A percentile compares a stretch with the other conserved stretches of the same genome.
phyloP scores from a whole-genome alignment of 148 eudicot genomes.

The Persicaria tinctoria region DNA sequence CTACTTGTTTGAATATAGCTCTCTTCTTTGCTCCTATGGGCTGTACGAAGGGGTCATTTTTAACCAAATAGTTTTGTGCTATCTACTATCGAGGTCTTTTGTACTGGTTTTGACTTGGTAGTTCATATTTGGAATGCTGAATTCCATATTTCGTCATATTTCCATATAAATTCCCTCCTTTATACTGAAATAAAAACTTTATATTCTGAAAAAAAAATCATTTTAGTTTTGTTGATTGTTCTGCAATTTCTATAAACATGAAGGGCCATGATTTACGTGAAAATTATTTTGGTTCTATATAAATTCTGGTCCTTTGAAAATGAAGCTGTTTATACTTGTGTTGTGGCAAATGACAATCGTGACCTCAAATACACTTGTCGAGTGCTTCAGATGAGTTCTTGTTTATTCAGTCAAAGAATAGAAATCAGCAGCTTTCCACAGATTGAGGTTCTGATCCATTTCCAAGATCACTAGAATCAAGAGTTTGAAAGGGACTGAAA shows the following conservation, averaged over 20 bases:
- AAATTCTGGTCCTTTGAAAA: not conserved
- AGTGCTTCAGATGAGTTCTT: not conserved
- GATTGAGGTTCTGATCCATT: not conserved
- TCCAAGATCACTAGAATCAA: not conserved
- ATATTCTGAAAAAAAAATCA: not conserved
- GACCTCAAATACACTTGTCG: not conserved
- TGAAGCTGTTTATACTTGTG: not conserved
- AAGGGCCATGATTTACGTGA: not conserved
- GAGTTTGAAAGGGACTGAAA: not conserved
- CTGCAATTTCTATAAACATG: not conserved
- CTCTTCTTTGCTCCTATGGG: not conserved
- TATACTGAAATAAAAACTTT: not conserved
- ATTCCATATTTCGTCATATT: not conserved
- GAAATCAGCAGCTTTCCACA: not conserved
- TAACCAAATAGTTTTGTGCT: not conserved
- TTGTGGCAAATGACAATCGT: not conserved
- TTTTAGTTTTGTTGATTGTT: not conserved
- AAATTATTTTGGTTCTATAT: not conserved
- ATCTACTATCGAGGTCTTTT: not conserved
- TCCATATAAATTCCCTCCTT: not conserved
- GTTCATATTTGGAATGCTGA: not conserved
- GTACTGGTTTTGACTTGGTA: not conserved
- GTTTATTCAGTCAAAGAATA: not conserved
- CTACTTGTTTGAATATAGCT: not conserved
- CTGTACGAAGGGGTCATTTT: not conserved